Percentiles rank a stretch among this genome's conserved stretches.
phyloP scores from a whole-genome alignment of 2,329 filamentous ascomycete genomes.

The Nemania diffusa region DNA sequence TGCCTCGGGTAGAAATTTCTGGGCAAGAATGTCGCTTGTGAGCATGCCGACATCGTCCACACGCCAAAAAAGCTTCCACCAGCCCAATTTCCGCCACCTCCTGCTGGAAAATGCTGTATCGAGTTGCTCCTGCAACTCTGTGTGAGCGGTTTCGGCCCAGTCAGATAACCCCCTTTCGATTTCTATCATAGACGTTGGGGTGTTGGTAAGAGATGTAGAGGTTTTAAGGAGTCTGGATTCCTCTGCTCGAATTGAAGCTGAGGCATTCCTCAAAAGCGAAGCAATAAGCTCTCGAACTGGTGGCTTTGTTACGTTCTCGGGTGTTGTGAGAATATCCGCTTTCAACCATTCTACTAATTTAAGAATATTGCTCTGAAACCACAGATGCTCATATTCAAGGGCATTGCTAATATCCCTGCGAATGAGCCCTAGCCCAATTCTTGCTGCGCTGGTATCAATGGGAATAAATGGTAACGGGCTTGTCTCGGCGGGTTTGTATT shows the following conservation, averaged over 20 bases:
- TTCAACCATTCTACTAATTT: conserved; percentile 73
- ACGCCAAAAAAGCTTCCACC: conserved; percentile 97
- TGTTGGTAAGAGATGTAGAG: conserved; percentile 46
- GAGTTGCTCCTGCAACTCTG: conserved; percentile 82
- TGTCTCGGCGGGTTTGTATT: conserved; percentile 53
- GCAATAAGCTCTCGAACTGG: conserved; percentile 73
- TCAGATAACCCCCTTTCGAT: conserved; percentile 70
- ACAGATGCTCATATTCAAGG: conserved; percentile 76
- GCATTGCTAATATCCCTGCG: conserved; percentile 76
- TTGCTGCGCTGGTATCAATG: conserved; percentile 72
- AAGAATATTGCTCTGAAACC: conserved; percentile 78
- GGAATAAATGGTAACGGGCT: conserved; percentile 59
- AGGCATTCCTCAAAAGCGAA: conserved; percentile 70
- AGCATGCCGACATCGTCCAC: conserved; percentile 92
- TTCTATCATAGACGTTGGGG: conserved; percentile 54
- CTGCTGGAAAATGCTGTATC: conserved; percentile 80
- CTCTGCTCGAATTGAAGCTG: conserved; percentile 61
- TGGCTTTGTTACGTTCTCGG: conserved; percentile 66
- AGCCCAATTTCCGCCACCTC: conserved; percentile 82
- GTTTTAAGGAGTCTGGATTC: conserved; percentile 54
- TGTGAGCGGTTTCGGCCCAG: conserved; percentile 85
- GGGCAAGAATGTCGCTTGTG: conserved; percentile 79
- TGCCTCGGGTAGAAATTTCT: conserved; percentile 79
- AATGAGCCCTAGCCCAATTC: conserved; percentile 72
- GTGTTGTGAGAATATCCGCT: conserved; percentile 53